phyloP scores from a whole-genome alignment of 352 stramenopile genomes.

The Phytophthora litchii region DNA sequence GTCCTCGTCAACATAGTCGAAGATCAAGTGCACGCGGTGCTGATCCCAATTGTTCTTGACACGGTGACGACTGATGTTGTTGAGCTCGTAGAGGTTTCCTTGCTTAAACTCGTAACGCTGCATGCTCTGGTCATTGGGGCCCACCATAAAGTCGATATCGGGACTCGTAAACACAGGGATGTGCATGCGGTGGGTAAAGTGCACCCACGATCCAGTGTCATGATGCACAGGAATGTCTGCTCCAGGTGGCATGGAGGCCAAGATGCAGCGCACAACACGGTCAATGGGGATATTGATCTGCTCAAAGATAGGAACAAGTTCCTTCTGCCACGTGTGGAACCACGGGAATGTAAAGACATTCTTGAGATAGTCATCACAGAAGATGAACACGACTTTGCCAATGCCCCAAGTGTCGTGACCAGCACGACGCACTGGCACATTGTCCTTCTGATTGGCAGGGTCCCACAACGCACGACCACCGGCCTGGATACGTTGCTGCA shows the following conservation, averaged over 20 bases:
- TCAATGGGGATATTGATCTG: slow-evolving; percentile 85
- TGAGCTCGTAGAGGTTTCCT: slow-evolving; percentile 98
- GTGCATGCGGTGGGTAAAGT: slow-evolving; percentile 96
- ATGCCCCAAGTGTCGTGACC: slow-evolving; percentile 98
- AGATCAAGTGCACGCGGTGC: slow-evolving; percentile 97
- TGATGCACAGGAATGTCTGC: slow-evolving; percentile 97
- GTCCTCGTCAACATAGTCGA: slow-evolving; percentile 96
- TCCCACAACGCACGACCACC: slow-evolving; percentile 67
- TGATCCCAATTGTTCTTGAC: slow-evolving; percentile 93
- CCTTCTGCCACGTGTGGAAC: slow-evolving; percentile 85
- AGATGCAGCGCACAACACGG: slow-evolving; percentile 93
- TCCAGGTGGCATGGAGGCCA: slow-evolving; percentile 95
- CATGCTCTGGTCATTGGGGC: slow-evolving; percentile 85
- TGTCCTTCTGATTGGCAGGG: slow-evolving; percentile 72
- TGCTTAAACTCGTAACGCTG: slow-evolving; percentile 92
- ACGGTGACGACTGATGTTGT: slow-evolving; percentile 97
- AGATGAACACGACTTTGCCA: slow-evolving; percentile 97
- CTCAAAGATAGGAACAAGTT: slow-evolving; percentile 90
- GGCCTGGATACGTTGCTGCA: slow-evolving; percentile 65
- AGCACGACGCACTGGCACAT: slow-evolving; percentile 93
- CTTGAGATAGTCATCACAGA: slow-evolving; percentile 98
- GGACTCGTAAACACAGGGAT: slow-evolving; percentile 94
- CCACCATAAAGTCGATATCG: slow-evolving; percentile 84
- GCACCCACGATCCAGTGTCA: slow-evolving; percentile 97
- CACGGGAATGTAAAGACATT: slow-evolving; percentile 96